Evolutionary conservation across 257 asterid genomes (phyloP), one percentile per base, ranked within the genome.

Genomic region (Solanum lycopersicoides): DNA sequence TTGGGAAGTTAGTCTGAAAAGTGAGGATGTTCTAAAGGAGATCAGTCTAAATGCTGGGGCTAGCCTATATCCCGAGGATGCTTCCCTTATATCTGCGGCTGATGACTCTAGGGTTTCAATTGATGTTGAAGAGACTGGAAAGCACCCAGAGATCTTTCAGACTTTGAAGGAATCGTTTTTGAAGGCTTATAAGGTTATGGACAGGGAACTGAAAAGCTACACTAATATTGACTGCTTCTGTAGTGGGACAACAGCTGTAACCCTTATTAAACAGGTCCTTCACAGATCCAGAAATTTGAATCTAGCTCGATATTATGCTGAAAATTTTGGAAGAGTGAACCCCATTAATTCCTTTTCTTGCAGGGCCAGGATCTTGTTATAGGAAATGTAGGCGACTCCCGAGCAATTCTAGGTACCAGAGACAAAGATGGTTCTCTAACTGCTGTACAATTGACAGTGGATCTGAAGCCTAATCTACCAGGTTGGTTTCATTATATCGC

Each of bases 221-320:
- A 83, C 95, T 47, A 93, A 91, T 88, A 92, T 95, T 71, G 98
- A 96, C 91, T 93, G 97, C 92, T 96, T 92, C 93, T 95, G 99
- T 92, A 96, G 99, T 79, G 99, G 99, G 90, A 95, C 99, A 75
- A 95, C 99, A 9, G 98, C 98, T 41, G 98, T 96, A 74, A 94
- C 99, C n/a, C 87, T 96, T 79, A 95, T 96, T 89, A 96, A 95
- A 93, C 98, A 95, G 98, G 99, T 95, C 86, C 5, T 13, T 32
- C 82, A 42, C 21, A 39, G 30, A 39, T 53, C 11, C 8, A 14
- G 82, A 34, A 73, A 23, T 73, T 86, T 86, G 86, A 68, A 83
- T 69, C 82, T 90, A 69, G 45, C 13, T 25, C 25, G 86, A 59
- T 73, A 34, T 77, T 47, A 47, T 18, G 11, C 39, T 23, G 23